phyloP scores from a whole-genome alignment of 495 filamentous ascomycete genomes.

The Ascodesmis nigricans region DNA sequence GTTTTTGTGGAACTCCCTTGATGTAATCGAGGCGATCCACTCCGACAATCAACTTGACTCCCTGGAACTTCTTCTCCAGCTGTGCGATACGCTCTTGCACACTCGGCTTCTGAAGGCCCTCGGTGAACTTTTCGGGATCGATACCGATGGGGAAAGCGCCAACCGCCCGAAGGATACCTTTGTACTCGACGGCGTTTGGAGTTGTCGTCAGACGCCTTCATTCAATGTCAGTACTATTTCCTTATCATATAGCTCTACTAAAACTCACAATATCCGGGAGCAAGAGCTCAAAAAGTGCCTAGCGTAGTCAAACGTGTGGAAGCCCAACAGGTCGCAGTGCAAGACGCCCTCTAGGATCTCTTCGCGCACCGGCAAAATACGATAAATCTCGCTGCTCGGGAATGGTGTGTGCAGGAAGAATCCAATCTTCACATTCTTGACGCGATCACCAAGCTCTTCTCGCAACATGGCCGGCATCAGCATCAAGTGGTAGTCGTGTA shows the following conservation, averaged over 20 bases:
- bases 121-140: conserved; percentile 83
- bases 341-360: conserved; percentile 59
- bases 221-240: conserved; percentile 3
- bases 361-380: conserved; percentile 70
- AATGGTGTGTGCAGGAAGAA: conserved; percentile 94
- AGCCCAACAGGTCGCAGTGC: conserved; percentile 70
- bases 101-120: conserved; percentile 56
- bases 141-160: conserved; percentile 86
- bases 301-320: conserved; percentile 89
- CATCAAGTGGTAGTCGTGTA: conserved; percentile 95
- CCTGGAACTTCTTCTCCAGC: conserved; percentile 61
- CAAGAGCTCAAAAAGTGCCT: conserved; percentile 77
- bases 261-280: conserved; percentile 50
- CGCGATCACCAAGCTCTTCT: conserved; percentile 42
- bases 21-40: conserved; percentile 89
- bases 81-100: conserved; percentile 59
- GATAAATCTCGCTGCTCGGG: conserved; percentile 77
- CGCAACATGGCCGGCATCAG: conserved; percentile 69
- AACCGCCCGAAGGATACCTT: conserved; percentile 38
- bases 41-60: conserved; percentile 73
- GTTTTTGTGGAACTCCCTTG: conserved; percentile 87
- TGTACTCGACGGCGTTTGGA: conserved; percentile 60
- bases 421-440: conserved; percentile 70
- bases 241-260: not conserved
- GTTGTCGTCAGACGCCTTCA: conserved; percentile 52